Evolutionary conservation across 1,284 basidiomycete species (phyloP).

Genomic region (Exobasidium rhododendri): DNA sequence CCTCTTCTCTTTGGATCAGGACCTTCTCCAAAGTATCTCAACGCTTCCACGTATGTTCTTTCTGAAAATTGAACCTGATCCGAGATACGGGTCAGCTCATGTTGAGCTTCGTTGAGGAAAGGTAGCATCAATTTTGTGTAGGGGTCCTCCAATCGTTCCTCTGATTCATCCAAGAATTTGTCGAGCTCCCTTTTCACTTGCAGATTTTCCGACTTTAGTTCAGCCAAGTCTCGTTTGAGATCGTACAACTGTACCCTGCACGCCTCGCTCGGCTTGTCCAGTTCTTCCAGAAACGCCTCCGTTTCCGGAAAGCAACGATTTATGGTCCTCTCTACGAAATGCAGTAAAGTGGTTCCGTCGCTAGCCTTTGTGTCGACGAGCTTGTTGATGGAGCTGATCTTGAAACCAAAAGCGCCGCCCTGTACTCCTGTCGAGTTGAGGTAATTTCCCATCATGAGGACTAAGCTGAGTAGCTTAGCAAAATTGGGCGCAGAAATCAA

Average conservation of each 20-base stretch:
- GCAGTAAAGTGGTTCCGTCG: slow-evolving; percentile 81
- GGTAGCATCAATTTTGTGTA: slow-evolving; percentile 54
- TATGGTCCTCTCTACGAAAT: slow-evolving; percentile 89
- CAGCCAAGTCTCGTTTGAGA: slow-evolving; percentile 50
- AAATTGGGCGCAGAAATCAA: slow-evolving; percentile 49
- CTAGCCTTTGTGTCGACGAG: slow-evolving; percentile 92
- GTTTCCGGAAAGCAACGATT: slow-evolving; percentile 82
- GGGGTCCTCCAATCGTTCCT: slow-evolving; percentile 47
- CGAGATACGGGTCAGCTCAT: slow-evolving; percentile 38
- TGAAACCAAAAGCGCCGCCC: slow-evolving; percentile 95
- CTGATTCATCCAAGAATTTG: slow-evolving; percentile 47
- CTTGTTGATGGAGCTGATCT: slow-evolving; percentile 96
- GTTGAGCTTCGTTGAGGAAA: slow-evolving; percentile 44
- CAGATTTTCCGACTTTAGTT: slow-evolving; percentile 49
- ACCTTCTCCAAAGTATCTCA: slow-evolving; percentile 54
- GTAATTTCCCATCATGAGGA: slow-evolving; percentile 93
- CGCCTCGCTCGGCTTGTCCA: slow-evolving; percentile 83
- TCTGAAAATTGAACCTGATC: slow-evolving; percentile 53
- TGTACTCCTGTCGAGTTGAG: slow-evolving; percentile 96
- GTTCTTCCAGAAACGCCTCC: slow-evolving; percentile 82
- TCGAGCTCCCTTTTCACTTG: slow-evolving; percentile 53
- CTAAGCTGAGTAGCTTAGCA: slow-evolving; percentile 56
- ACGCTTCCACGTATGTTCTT: slow-evolving; percentile 45
- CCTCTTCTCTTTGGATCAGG: slow-evolving; percentile 50
- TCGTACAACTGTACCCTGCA: slow-evolving; percentile 64